Evolutionary conservation across 2,329 filamentous ascomycete species (phyloP), one percentile per base, ranked within the genome.

Genomic region (Botrytis paeoniae): DNA sequence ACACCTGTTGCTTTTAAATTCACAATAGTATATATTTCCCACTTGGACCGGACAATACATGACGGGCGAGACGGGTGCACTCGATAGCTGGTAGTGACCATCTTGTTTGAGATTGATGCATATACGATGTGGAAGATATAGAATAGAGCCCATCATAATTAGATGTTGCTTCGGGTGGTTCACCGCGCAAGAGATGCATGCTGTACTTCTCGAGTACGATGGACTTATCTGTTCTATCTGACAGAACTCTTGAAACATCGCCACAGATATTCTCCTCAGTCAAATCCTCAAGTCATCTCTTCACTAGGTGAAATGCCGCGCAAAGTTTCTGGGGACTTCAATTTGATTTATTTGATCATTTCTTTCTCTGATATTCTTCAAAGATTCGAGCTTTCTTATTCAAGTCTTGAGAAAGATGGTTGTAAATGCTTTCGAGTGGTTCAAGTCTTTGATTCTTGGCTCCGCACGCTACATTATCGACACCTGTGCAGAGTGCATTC

Each of bases 181-280:
- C 45, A 22, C 45, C 0, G 20, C 20, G 20, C 8, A 48, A 48
- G 45, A 48, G 45, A 48, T 25, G 10, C 20, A 48, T 9, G 45
- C 45, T 9, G 45, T 4, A 48, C 45, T 4, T 10, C 45, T 25
- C 20, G 9, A 48, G 20, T 48, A 48, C 9, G 35, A 39, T 39
- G 6, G 22, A 16, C 3, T 8, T 39, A 14, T 61, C 59, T 61
- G 8, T 22, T 4, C 0, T 8, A 61, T 37, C 5, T 4, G 2
- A 39, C 0, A 37, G 2, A 0, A 25, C 7, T 37, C 22, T 16
- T 4, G 3, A 5, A 37, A 37, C 20, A 25, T n/a, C 35, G 25
- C 22, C 7, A 61, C 7, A 61, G 12, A 4, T 8, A 4, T 37
- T 37, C 5, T 25, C 10, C n/a, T n/a, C n/a, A n/a, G n/a, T n/a